phyloP scores from a whole-genome alignment of 805 yeast species.

The Lipomyces kockii region DNA sequence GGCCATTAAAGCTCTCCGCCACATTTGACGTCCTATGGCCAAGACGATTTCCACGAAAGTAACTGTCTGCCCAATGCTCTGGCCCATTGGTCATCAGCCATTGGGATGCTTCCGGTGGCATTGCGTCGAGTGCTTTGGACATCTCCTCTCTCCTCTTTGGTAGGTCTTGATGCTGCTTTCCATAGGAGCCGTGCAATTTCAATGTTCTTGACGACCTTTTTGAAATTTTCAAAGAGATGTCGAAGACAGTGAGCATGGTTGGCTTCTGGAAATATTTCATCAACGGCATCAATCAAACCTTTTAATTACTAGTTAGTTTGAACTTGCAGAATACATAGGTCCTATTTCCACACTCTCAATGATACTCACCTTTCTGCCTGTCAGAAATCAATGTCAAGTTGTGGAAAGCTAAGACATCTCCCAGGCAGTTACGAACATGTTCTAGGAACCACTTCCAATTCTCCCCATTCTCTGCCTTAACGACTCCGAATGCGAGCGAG shows the following conservation, averaged over 20 bases:
- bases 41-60: background rate
- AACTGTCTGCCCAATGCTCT: slow-evolving; percentile 2
- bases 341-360: slow-evolving; percentile 3
- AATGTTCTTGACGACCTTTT: background rate
- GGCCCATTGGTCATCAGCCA: background rate
- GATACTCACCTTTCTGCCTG: slow-evolving; percentile 6
- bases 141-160: background rate
- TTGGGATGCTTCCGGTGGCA: background rate
- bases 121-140: background rate
- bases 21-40: background rate
- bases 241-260: slow-evolving; percentile 3
- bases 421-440: slow-evolving; percentile 10
- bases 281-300: slow-evolving; percentile 4
- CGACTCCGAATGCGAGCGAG: slow-evolving; percentile 21
- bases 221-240: background rate
- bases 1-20: background rate
- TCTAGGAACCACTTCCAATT: slow-evolving; percentile 29
- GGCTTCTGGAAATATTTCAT: slow-evolving; percentile 2
- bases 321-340: background rate
- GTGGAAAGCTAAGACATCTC: slow-evolving; percentile 1
- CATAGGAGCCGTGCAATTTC: background rate
- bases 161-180: background rate
- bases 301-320: background rate
- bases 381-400: slow-evolving; percentile 4
- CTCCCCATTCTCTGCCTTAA: slow-evolving; percentile 6